Evolutionary conservation across 768 basidiomycete genomes (phyloP), one percentile per base, ranked within the genome.

Genomic region (Podaxis mareebaensis): DNA sequence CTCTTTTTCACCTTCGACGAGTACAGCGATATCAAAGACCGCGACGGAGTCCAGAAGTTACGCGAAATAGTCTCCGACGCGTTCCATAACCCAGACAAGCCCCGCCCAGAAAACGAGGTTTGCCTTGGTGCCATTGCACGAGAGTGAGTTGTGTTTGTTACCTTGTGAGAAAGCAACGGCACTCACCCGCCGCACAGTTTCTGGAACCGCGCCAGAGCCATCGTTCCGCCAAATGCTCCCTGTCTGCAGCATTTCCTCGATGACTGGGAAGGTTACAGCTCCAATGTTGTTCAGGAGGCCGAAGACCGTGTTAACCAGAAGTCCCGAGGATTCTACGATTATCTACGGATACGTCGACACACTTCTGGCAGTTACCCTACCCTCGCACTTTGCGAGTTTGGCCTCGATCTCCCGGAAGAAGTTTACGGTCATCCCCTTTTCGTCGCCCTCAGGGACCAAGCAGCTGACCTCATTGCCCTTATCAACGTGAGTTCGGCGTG

Each of bases 221-320:
- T 51, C 24, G 55, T 57, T 7, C 10, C 40, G 7, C 54, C 55
- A 1, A 24, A 57, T 17, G 53, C 53, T 2, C 28, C 53, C 12
- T 63, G 64, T 20, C 53, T 63, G 1, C 28, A 58, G 42, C 74
- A 70, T 28, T 76, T 81, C 63, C 64, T 81, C 13, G 44, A 68
- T 17, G 52, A 33, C n/a, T 73, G 77, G 58, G 64, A 71, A 8
- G 61, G 66, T 10, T 80, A 74, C 60, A 51, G 72, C 1, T 67
- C 73, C 1, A 52, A 76, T 0, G 72, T 79, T 3, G 72, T 74
- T 8, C 67, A 73, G 5, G 71, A 79, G 58, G 76, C 77, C 0
- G 65, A 63, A 3, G 73, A 74, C 62, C 72, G 75, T 3, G 63
- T 64, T 12, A 54, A 65, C 17, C 55, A 69, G 12, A 54, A 60